Base-by-base conservation (phyloP, 305 asterid genomes). In the Andrographis paniculata region DNA sequence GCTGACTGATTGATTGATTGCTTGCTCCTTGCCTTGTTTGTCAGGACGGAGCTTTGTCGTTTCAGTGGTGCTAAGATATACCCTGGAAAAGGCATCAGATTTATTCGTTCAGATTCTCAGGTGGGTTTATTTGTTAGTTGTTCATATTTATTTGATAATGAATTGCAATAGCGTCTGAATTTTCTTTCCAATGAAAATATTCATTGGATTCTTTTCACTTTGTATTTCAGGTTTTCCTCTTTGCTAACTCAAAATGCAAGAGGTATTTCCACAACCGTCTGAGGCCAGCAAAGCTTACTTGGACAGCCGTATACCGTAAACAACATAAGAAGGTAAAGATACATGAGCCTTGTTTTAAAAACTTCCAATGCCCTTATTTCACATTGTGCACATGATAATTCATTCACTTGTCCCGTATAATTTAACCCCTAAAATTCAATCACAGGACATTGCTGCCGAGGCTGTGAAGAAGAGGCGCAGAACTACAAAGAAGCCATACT, bases 381-480 rank as follows among this genome's bases (percentile, higher is more conserved):
- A 6, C 31, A 15, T 3, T 9, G 1, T 1, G 4, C 10, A 11
- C 17, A n/a, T 21, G 7, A 20, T 15, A 9, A 10, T 20, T 3
- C 30, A 24, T 23, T 20, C 9, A 0, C 27, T 9, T 6, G 9
- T 50, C 8, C 12, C 2, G 5, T 16, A 24, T 15, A 11, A 11
- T 44, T 17, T 1, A 47, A 21, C 20, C 9, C 10, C 42, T 51
- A n/a, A 47, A 15, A 19, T 20, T 9, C 20, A 14, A 50, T 20
- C n/a, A 30, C 35, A 84, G 95, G 95, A 81, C 53, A 51, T 59
- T 56, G 87, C 95, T 17, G 86, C 82, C 28, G 95, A 84, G 61
- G 69, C 95, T 14, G 93, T 69, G 42, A 84, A 72, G 75, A 84
- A 81, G 95, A 84, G 93, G 75, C 89, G 95, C n/a, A 70, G 95